phyloP scores from a whole-genome alignment of 139 green algal species.

The Chlorella sp. region DNA sequence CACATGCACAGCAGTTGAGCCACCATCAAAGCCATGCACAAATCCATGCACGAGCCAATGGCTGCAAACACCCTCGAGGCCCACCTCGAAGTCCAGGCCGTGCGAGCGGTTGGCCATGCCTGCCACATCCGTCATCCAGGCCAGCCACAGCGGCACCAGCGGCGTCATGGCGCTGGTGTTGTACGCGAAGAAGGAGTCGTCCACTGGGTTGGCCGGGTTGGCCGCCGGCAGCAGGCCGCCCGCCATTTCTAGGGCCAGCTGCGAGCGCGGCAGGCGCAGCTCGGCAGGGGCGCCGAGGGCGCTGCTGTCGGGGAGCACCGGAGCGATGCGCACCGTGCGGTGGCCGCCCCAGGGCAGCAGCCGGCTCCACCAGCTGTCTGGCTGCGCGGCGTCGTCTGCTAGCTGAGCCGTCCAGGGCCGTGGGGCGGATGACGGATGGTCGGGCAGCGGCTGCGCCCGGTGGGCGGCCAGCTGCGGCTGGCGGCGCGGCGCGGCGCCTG shows the following conservation, averaged over 20 bases:
- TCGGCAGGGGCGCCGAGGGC: background rate
- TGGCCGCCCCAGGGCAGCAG: background rate
- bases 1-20: no score
- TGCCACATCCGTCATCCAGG: slow-evolving; percentile 40
- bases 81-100: slow-evolving; percentile 52
- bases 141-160: slow-evolving; percentile 33
- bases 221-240: background rate
- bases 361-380: no score
- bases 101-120: slow-evolving; percentile 32
- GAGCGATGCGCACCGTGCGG: slow-evolving; percentile 10
- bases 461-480: no score
- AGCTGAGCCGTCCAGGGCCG: no score
- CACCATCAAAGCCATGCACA: no score
- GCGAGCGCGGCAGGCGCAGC: background rate
- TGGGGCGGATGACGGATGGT: no score
- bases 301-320: background rate
- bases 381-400: no score
- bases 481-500: no score
- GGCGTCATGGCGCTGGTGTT: slow-evolving; percentile 35
- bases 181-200: slow-evolving; percentile 7
- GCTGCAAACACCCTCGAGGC: background rate
- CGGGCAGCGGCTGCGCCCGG: no score
- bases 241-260: background rate
- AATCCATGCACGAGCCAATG: background rate
- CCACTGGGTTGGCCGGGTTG: background rate